A percentile compares a stretch with the other conserved stretches of the same genome.
These are phyloP conservation scores for Nymphaea thermarum DNA, from an alignment of 164 flowering plant genomes.

Conservation along the genomic window DNA sequence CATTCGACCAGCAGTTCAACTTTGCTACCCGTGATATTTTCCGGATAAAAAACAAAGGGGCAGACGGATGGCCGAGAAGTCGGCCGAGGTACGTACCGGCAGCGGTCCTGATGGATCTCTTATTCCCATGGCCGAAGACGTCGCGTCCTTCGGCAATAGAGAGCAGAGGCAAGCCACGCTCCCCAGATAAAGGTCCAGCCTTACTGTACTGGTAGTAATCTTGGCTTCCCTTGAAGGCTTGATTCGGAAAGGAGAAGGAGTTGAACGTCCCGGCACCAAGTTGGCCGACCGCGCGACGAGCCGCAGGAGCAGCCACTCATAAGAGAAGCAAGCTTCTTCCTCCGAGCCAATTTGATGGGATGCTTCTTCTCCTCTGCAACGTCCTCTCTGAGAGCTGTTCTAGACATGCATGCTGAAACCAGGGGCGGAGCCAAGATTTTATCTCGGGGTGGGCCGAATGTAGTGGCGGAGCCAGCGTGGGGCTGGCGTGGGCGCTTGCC, in stretches of 20 bases:
- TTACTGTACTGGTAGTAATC: constrained; percentile 24
- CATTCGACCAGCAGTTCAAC: too few relatives aligned
- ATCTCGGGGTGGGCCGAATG: too few relatives aligned
- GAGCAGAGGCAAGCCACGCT: constrained; percentile 17
- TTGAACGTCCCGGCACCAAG: too few relatives aligned
- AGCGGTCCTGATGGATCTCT: too few relatives aligned
- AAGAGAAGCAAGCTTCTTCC: not conserved
- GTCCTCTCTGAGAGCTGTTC: constrained; percentile 7
- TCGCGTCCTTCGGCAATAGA: constrained; percentile 23
- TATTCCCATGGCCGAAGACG: constrained; percentile 8
- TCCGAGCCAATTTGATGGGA: constrained; percentile 11
- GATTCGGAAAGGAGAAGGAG: too few relatives aligned
- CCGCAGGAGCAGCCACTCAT: not conserved
- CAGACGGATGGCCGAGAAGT: too few relatives aligned
- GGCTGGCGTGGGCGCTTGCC: too few relatives aligned
- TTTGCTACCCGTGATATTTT: too few relatives aligned
- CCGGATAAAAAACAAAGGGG: too few relatives aligned
- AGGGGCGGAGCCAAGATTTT: too few relatives aligned
- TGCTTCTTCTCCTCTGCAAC: constrained; percentile 27
- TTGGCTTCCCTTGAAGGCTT: constrained; percentile 3
- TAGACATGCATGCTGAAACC: constrained; percentile 86
- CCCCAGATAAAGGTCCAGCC: constrained; percentile 5
- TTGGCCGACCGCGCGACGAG: not conserved
- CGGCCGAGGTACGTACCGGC: too few relatives aligned
- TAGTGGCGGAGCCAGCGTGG: too few relatives aligned